These are phyloP conservation scores for Brettanomyces naardenensis DNA, from an alignment of 805 yeast species.

Conservation along the genomic window DNA sequence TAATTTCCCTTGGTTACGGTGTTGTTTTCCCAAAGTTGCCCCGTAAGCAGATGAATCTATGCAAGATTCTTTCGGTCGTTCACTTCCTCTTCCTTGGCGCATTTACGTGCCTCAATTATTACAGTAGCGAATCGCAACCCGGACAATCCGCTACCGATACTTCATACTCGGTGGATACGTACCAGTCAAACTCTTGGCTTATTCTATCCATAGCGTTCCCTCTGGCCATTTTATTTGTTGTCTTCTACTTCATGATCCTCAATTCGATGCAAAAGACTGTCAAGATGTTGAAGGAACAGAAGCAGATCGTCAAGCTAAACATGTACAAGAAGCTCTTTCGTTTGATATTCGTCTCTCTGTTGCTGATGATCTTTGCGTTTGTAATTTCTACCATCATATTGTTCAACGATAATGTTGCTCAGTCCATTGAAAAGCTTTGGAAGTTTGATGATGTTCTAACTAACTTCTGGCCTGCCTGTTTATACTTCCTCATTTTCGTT, in stretches of 20 bases:
- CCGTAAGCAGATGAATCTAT: constrained; percentile 61
- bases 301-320: constrained; percentile 83
- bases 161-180: constrained; percentile 38
- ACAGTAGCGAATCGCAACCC: constrained; percentile 26
- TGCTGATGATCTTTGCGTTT: constrained; percentile 64
- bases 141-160: constrained; percentile 24
- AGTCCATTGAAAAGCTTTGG: constrained; percentile 84
- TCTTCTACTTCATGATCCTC: constrained; percentile 69
- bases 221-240: constrained; percentile 55
- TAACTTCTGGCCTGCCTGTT: constrained; percentile 93
- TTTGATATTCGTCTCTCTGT: constrained; percentile 63
- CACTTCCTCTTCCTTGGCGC: constrained; percentile 49
- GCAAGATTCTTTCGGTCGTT: constrained; percentile 49
- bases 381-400: constrained; percentile 61
- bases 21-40: constrained; percentile 84
- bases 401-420: constrained; percentile 65
- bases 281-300: constrained; percentile 65
- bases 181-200: constrained; percentile 40
- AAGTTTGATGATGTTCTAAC: constrained; percentile 78
- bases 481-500: constrained; percentile 77
- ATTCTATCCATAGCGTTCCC: constrained; percentile 59
- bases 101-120: constrained; percentile 40
- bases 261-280: constrained; percentile 70
- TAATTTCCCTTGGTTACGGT: constrained; percentile 90
- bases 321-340: constrained; percentile 78